Evolutionary conservation across 1,284 basidiomycete genomes (phyloP).

Genomic region (Dichomitus squalens): DNA sequence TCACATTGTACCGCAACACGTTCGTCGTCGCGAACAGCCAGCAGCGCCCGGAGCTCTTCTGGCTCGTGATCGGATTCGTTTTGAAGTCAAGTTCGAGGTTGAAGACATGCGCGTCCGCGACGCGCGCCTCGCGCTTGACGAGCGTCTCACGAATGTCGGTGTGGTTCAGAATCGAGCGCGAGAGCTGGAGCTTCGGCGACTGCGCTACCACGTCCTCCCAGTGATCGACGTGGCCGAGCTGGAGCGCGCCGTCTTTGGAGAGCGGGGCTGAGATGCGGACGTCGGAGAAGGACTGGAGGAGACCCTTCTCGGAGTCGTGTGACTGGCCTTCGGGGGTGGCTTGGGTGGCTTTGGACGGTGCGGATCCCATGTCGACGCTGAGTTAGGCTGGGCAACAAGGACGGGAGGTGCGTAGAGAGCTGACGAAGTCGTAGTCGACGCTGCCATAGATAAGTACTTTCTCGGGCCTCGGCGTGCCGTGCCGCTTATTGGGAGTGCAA

Average conservation of each 20-base stretch:
- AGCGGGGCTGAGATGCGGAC: conserved; percentile 28
- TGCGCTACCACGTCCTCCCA: conserved; percentile 67
- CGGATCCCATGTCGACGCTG: conserved; percentile 49
- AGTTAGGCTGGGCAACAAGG: too few relatives aligned
- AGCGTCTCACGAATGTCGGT: conserved; percentile 71
- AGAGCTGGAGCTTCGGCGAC: conserved; percentile 72
- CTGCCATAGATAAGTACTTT: too few relatives aligned
- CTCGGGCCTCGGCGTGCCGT: too few relatives aligned
- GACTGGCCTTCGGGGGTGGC: conserved; percentile 30
- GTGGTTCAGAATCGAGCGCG: conserved; percentile 84
- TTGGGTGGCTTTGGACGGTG: conserved; percentile 45
- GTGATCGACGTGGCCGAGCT: conserved; percentile 53
- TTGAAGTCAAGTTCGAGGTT: conserved; percentile 81
- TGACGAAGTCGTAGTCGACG: too few relatives aligned
- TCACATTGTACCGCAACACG: conserved; percentile 81
- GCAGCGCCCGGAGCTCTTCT: conserved; percentile 86
- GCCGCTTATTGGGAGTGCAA: too few relatives aligned
- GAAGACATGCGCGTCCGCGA: conserved; percentile 82
- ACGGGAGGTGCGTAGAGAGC: too few relatives aligned
- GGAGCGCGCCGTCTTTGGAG: conserved; percentile 58
- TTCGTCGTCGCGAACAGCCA: conserved; percentile 95
- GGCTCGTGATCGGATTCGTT: conserved; percentile 84
- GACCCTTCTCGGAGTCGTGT: conserved; percentile 37
- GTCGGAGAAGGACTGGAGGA: conserved; percentile 19
- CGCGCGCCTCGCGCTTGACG: conserved; percentile 60